A percentile compares a stretch with the other conserved stretches of the same genome.
Evolutionary conservation across 257 asterid species (phyloP).

Genomic region (Plantago ovata): DNA sequence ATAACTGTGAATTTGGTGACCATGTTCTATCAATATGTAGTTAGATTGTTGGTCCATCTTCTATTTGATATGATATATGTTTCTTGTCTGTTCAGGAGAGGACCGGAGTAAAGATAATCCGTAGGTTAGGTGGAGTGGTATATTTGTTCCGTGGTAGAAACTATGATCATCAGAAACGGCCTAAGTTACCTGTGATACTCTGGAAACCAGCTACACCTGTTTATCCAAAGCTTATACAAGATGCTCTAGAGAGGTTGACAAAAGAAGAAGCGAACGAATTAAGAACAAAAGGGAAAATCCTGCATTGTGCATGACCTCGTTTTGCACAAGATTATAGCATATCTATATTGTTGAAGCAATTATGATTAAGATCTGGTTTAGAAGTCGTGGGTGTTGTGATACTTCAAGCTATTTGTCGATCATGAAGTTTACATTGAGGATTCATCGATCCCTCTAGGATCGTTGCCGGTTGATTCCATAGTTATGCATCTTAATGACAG

Average conservation of each 20-base stretch:
- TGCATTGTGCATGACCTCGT: too few relatives aligned
- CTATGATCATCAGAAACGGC: slow-evolving; percentile 70
- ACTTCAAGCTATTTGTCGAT: not conserved
- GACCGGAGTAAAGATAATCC: slow-evolving; percentile 77
- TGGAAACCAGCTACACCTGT: slow-evolving; percentile 99
- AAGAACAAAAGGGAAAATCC: slow-evolving; percentile 61
- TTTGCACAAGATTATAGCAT: too few relatives aligned
- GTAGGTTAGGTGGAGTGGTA: slow-evolving; percentile 77
- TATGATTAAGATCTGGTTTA: too few relatives aligned
- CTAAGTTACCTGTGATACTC: slow-evolving; percentile 79
- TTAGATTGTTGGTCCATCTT: not conserved
- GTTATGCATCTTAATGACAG: slow-evolving; percentile 37
- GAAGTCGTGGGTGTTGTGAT: too few relatives aligned
- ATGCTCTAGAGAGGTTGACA: slow-evolving; percentile 88
- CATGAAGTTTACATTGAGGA: slow-evolving; percentile 29
- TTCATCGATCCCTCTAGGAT: slow-evolving; percentile 55
- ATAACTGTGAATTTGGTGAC: not conserved
- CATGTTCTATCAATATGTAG: not conserved
- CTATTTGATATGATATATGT: not conserved
- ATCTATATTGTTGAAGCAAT: too few relatives aligned
- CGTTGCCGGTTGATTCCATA: slow-evolving; percentile 68
- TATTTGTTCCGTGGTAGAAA: slow-evolving; percentile 93
- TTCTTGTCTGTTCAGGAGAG: slow-evolving; percentile 51
- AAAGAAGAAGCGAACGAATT: slow-evolving; percentile 79
- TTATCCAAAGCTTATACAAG: slow-evolving; percentile 97